These are phyloP conservation scores for Peniophora sp. DNA, from an alignment of 1,284 basidiomycete genomes.

Conservation along the genomic window DNA sequence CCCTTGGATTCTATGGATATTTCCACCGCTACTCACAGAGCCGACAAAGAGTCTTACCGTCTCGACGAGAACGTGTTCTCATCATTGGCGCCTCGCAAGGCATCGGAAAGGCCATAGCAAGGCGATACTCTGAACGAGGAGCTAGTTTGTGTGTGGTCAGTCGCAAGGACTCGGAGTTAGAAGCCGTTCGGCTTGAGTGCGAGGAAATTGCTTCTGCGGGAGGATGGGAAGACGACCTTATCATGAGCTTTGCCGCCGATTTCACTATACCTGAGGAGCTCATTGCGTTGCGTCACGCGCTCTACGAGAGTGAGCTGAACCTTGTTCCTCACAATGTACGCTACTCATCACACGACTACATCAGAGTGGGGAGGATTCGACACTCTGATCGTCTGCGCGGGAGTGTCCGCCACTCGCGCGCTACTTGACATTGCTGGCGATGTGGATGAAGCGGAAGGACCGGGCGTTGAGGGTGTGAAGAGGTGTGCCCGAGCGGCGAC, in stretches of 20 bases:
- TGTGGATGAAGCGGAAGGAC: constrained; percentile 35
- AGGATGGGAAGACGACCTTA: constrained; percentile 14
- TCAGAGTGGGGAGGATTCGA: constrained; percentile 78
- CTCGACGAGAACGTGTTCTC: constrained; percentile 57
- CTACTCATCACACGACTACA: background rate
- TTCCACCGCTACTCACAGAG: background rate
- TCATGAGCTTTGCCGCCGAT: constrained; percentile 50
- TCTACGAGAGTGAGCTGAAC: constrained; percentile 48
- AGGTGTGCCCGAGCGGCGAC: constrained; percentile 43
- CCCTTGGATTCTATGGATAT: background rate
- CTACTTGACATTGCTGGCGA: constrained; percentile 64
- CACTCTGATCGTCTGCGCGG: constrained; percentile 79
- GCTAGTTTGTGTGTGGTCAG: constrained; percentile 76
- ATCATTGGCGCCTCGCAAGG: constrained; percentile 80
- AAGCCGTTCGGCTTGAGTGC: constrained; percentile 60
- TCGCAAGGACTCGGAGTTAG: constrained; percentile 50
- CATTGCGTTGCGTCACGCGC: constrained; percentile 44
- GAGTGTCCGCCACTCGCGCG: constrained; percentile 78
- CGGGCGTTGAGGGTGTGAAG: constrained; percentile 40
- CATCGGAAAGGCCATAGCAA: constrained; percentile 71
- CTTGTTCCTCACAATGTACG: constrained; percentile 1
- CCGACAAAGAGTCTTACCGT: background rate
- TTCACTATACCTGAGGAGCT: constrained; percentile 65
- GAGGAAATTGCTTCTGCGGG: constrained; percentile 15
- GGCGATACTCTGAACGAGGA: constrained; percentile 67